Base-by-base conservation (phyloP, 495 filamentous ascomycete species). In the Podospora anserina region DNA sequence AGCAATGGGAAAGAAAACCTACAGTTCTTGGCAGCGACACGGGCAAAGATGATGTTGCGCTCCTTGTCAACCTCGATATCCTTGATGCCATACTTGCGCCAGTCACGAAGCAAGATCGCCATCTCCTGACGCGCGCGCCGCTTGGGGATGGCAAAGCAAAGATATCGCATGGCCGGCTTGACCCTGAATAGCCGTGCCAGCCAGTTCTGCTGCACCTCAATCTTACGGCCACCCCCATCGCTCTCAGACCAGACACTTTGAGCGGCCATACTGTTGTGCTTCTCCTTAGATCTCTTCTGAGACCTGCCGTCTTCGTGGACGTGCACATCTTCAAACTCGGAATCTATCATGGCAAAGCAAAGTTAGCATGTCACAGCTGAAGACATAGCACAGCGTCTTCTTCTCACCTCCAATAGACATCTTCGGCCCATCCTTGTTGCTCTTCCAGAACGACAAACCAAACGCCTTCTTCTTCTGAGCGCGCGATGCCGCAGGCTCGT, bases 181-280 rank as follows among this genome's bases (percentile, higher is more conserved):
- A 97, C 89, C 61, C 92, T 88, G 79, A 99, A 90, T 23, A 98
- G 87, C 18, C 91, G 90, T 44, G 90, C 88, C 61, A 99, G 84
- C 93, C 93, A 97, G 67, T 90, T 95, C 68, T 89, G 87, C 59
- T 88, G 86, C 3, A 87, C 82, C 19, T 85, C 87, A 63, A 87
- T 85, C 67, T 83, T 78, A 63, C 85, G 84, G 26, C 27, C 60
- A 6, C 68, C 71, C 6, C 26, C 56, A 58, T 71, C 74, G 39
- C 69, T 71, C 20, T 70, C 74, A 13, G 64, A 72, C 74, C 72
- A 74, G 23, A 69, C 60, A 28, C 63, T 66, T n/a, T 49, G 65
- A 18, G 19, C 61, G 20, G 58, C 27, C 16, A 66, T 30, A 19
- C 66, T 66, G 19, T 34, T 44, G 23, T 62, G 53, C 32, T 68